Evolutionary conservation across 441 rosid species (phyloP).

Genomic region (Populus hybrid): DNA sequence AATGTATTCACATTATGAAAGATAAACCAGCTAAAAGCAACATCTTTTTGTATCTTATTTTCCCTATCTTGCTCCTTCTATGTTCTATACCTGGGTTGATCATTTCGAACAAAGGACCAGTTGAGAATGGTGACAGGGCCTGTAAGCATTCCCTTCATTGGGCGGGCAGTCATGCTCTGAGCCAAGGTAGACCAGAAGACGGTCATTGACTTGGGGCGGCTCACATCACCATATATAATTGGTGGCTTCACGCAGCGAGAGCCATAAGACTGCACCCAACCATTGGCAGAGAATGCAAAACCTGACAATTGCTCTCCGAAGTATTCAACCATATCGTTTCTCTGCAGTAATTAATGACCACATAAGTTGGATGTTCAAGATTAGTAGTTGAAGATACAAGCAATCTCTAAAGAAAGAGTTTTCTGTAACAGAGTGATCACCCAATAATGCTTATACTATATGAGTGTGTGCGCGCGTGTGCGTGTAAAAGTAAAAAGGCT

Average conservation of each 20-base stretch:
- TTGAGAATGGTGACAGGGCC: constrained; percentile 97
- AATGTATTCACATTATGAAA: neutral
- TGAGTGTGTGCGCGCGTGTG: too few relatives aligned
- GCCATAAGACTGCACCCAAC: constrained; percentile 98
- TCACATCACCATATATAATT: constrained; percentile 93
- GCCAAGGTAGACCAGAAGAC: constrained; percentile 95
- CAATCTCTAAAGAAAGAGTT: neutral
- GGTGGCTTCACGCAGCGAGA: constrained; percentile 99
- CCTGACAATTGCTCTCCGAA: constrained; percentile 97
- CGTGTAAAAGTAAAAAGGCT: neutral
- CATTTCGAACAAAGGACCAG: constrained; percentile 96
- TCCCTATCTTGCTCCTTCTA: neutral
- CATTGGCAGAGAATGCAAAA: constrained; percentile 86
- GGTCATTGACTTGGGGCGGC: constrained; percentile 97
- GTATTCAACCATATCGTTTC: constrained; percentile 99
- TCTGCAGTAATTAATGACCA: constrained; percentile 39
- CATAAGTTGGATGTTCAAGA: constrained; percentile 14
- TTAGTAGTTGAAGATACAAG: neutral
- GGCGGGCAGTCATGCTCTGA: constrained; percentile 92
- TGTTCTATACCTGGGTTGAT: constrained; percentile 77
- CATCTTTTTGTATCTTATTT: neutral
- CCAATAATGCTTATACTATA: too few relatives aligned
- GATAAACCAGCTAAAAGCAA: neutral
- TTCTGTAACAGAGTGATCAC: neutral
- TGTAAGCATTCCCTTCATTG: constrained; percentile 99